A percentile compares a stretch with the other conserved stretches of the same genome.
Conservation (phyloP, 2,329 filamentous ascomycete species). For the Colletotrichum lindemuthianum region DNA sequence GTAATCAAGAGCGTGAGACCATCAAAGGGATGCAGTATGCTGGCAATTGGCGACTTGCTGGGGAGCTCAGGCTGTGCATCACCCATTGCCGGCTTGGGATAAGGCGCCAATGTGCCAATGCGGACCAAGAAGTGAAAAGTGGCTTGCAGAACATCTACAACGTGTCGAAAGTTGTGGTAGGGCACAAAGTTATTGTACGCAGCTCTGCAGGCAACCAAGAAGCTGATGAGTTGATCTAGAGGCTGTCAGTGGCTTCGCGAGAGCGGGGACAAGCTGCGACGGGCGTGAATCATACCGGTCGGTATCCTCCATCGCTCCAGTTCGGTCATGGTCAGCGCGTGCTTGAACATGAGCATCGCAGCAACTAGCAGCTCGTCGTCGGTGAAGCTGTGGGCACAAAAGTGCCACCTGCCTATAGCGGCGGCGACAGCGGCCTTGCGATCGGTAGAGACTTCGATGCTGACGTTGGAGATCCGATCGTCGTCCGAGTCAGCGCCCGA, state of each 20-base stretch:
- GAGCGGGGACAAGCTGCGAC: conserved; percentile 36
- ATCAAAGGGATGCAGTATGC: conserved; percentile 85
- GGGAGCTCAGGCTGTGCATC: conserved; percentile 41
- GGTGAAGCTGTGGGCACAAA: conserved; percentile 87
- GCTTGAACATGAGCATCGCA: conserved; percentile 88
- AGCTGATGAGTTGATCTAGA: conserved; percentile 81
- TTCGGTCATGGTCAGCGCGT: conserved; percentile 84
- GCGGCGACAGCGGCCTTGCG: conserved; percentile 73
- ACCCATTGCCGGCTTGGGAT: conserved; percentile 50
- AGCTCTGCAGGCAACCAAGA: conserved; percentile 86
- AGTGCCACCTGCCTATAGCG: conserved; percentile 83
- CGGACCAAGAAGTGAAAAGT: conserved; percentile 89
- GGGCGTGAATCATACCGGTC: conserved; percentile 67
- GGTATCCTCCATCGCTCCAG: conserved; percentile 83
- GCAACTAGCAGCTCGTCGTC: conserved; percentile 92
- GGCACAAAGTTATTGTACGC: conserved; percentile 98
- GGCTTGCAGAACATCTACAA: conserved; percentile 94
- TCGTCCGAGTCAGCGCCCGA: conserved; percentile 68
- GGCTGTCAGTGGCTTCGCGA: conserved; percentile 50
- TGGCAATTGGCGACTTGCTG: conserved; percentile 73
- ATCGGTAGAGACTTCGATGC: conserved; percentile 74
- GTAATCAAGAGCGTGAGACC: conserved; percentile 89
- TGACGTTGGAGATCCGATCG: conserved; percentile 69
- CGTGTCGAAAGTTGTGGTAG: conserved; percentile 98
- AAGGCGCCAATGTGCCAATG: conserved; percentile 79